Percentiles rank a stretch among this genome's conserved stretches.
phyloP scores from a whole-genome alignment of 1,284 basidiomycete genomes.

The Rhodotorula mucilaginosa region DNA sequence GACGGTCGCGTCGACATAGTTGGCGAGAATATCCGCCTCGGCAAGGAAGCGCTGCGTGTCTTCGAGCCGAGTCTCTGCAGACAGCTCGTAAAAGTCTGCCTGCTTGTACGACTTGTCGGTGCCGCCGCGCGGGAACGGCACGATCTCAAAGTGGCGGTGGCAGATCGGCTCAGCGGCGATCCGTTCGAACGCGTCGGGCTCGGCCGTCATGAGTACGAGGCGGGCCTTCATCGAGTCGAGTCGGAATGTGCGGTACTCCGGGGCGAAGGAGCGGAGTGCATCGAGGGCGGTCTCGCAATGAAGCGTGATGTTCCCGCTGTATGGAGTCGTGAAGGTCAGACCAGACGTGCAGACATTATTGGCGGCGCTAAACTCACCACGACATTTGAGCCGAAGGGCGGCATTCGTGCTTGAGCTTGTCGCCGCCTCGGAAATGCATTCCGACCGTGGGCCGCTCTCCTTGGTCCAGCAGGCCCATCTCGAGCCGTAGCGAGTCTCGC shows the following conservation, averaged over 20 bases:
- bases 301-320: constrained; percentile 29
- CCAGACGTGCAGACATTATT: not conserved
- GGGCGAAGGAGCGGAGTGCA: not conserved
- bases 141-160: constrained; percentile 6
- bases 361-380: constrained; percentile 12
- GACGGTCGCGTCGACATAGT: constrained; percentile 21
- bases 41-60: constrained; percentile 20
- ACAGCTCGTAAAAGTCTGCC: not conserved
- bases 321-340: too few relatives aligned
- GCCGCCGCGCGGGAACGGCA: not conserved
- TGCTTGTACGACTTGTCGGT: constrained; percentile 14
- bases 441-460: not conserved
- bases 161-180: constrained; percentile 12
- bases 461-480: not conserved
- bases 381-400: constrained; percentile 10
- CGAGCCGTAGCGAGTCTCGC: not conserved
- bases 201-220: constrained; percentile 30
- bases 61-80: not conserved
- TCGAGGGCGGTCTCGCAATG: constrained; percentile 26
- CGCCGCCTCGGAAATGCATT: constrained; percentile 28
- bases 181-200: constrained; percentile 21
- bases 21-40: constrained; percentile 18
- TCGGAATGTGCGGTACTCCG: not conserved
- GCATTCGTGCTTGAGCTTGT: constrained; percentile 29
- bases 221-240: constrained; percentile 11